Conservation (phyloP, 495 filamentous ascomycete species). For the Hyaloscypha variabilis region DNA sequence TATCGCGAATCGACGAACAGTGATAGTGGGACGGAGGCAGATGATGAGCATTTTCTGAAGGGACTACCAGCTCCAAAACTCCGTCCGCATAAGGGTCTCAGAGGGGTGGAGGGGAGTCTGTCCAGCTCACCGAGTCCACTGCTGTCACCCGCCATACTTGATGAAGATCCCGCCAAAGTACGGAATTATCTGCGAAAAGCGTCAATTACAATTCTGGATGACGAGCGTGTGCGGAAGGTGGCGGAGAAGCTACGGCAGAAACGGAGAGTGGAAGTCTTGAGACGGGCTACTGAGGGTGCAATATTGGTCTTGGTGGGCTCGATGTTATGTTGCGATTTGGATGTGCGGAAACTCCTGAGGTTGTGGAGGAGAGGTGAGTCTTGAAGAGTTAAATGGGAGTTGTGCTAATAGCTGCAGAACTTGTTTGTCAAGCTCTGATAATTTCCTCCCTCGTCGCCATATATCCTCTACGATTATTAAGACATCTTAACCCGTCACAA, state of each 20-base stretch:
- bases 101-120: constrained; percentile 49
- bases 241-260: constrained; percentile 39
- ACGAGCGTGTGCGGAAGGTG: constrained; percentile 20
- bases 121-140: constrained; percentile 58
- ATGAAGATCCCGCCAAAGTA: constrained; percentile 46
- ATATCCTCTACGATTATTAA: constrained; percentile 47
- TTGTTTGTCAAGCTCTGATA: constrained; percentile 45
- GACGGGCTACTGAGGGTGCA: constrained; percentile 44
- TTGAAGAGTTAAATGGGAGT: neutral
- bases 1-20: constrained; percentile 57
- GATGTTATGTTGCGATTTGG: constrained; percentile 35
- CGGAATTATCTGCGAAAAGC: constrained; percentile 6
- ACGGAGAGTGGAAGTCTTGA: constrained; percentile 45
- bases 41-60: constrained; percentile 83
- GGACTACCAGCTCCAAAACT: constrained; percentile 76
- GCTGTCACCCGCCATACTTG: constrained; percentile 55
- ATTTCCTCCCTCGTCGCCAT: constrained; percentile 46
- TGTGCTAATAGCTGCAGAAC: constrained; percentile 41
- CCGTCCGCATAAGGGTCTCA: constrained; percentile 73
- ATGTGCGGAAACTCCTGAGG: constrained; percentile 34
- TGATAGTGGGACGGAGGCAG: constrained; percentile 89
- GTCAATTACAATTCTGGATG: constrained; percentile 1
- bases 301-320: constrained; percentile 47
- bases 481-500: constrained; percentile 21
- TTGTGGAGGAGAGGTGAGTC: constrained; percentile 28